Evolutionary conservation across 1,284 basidiomycete species (phyloP).

Genomic region (Sanguinoderma infundibulare): DNA sequence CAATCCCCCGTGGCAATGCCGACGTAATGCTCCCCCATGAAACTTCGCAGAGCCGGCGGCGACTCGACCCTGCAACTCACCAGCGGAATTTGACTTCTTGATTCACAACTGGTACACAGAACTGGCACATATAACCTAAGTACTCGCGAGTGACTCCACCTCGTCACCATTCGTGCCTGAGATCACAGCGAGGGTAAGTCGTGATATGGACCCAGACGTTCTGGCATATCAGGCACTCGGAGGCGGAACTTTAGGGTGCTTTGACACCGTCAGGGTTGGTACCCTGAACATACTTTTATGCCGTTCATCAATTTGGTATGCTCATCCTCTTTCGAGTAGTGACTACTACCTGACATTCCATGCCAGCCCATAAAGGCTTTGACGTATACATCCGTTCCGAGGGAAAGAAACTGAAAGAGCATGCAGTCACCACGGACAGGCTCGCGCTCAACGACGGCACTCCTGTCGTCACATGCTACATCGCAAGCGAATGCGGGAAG

Average conservation of each 20-base stretch:
- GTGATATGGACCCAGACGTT: no score
- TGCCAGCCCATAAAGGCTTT: neutral
- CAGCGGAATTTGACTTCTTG: no score
- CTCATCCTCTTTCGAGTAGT: neutral
- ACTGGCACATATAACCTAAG: no score
- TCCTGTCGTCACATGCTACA: neutral
- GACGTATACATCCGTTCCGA: neutral
- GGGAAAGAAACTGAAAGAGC: neutral
- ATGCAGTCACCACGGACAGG: neutral
- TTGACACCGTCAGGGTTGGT: neutral
- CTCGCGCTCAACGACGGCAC: neutral
- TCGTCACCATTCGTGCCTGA: no score
- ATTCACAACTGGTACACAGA: no score
- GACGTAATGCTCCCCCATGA: no score
- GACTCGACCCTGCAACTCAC: no score
- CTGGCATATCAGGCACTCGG: neutral
- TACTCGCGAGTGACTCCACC: no score
- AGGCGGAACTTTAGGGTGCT: neutral
- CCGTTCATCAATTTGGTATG: neutral
- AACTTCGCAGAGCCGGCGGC: no score
- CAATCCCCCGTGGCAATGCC: no score
- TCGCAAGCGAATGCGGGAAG: conserved; percentile 1
- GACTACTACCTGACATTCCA: neutral
- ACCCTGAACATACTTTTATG: neutral
- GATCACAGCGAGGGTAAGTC: no score